Percentiles rank a stretch among this genome's conserved stretches.
phyloP scores from a whole-genome alignment of 169 alveolate genomes.

The Eimeria nieschulzi region DNA sequence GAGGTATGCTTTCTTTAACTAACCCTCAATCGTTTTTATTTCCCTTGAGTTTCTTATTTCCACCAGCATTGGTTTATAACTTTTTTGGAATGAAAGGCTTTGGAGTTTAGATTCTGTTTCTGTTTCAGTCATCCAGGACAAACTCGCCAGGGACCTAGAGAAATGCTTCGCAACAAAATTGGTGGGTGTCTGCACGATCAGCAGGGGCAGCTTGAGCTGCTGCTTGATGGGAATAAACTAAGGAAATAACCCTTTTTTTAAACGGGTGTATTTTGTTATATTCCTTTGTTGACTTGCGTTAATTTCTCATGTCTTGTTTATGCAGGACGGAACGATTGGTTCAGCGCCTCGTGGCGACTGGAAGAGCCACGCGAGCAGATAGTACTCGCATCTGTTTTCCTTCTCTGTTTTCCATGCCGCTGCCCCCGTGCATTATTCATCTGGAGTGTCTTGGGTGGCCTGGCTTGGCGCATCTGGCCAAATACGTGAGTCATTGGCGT shows the following conservation, averaged over 20 bases:
- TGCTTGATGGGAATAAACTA: too few species aligned
- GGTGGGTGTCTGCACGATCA: background rate
- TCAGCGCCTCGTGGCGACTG: conserved; percentile 37
- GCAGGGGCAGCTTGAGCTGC: too few species aligned
- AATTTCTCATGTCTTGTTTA: background rate
- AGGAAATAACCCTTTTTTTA: too few species aligned
- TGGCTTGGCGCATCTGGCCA: background rate
- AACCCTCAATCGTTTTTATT: too few species aligned
- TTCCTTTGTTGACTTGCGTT: too few species aligned
- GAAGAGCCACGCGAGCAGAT: conserved; percentile 25
- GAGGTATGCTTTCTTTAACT: background rate
- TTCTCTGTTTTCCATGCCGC: too few species aligned
- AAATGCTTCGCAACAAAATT: conserved; percentile 6
- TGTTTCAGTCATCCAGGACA: conserved; percentile 6
- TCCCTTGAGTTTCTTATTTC: too few species aligned
- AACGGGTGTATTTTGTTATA: too few species aligned
- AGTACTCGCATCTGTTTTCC: too few species aligned
- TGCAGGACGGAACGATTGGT: conserved; percentile 60
- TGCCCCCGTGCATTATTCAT: background rate
- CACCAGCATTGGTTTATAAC: too few species aligned
- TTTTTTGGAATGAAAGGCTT: too few species aligned
- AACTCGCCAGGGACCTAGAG: conserved; percentile 2
- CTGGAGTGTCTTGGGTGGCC: background rate
- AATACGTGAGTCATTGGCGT: background rate
- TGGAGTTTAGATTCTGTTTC: background rate